Evolutionary conservation across 495 filamentous ascomycete species (phyloP).

Genomic region (Penicillium bovifimosum): DNA sequence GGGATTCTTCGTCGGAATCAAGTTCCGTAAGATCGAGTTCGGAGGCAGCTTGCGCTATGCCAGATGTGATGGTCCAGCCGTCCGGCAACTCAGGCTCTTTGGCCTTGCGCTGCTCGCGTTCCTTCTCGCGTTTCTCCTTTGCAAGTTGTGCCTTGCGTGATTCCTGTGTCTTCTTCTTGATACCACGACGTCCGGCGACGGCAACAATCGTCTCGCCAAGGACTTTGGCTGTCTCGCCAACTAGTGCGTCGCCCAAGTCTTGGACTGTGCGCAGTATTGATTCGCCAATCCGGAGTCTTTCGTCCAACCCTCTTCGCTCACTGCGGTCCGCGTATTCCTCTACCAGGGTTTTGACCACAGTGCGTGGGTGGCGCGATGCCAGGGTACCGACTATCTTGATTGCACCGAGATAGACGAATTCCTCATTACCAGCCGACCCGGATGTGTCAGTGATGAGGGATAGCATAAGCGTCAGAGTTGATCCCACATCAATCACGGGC

Average conservation of each 20-base stretch:
- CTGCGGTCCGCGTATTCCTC: constrained; percentile 62
- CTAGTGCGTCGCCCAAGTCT: constrained; percentile 55
- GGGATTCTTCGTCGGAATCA: constrained; percentile 39
- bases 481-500: constrained; percentile 64
- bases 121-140: constrained; percentile 39
- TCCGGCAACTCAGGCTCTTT: constrained; percentile 22
- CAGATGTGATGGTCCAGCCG: constrained; percentile 33
- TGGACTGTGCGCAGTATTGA: constrained; percentile 64
- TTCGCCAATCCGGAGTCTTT: constrained; percentile 68
- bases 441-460: constrained; percentile 56
- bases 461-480: constrained; percentile 60
- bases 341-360: constrained; percentile 59
- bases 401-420: constrained; percentile 68
- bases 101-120: constrained; percentile 40
- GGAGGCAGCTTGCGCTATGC: neutral
- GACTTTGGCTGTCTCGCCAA: constrained; percentile 49
- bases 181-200: constrained; percentile 58
- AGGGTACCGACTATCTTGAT: constrained; percentile 65
- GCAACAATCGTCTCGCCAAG: constrained; percentile 59
- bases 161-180: constrained; percentile 50
- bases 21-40: constrained; percentile 12
- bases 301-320: constrained; percentile 56
- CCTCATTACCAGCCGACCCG: constrained; percentile 46
- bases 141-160: constrained; percentile 44
- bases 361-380: constrained; percentile 57